phyloP scores from a whole-genome alignment of 805 yeast species.

The Wickerhamiella azymoides region DNA sequence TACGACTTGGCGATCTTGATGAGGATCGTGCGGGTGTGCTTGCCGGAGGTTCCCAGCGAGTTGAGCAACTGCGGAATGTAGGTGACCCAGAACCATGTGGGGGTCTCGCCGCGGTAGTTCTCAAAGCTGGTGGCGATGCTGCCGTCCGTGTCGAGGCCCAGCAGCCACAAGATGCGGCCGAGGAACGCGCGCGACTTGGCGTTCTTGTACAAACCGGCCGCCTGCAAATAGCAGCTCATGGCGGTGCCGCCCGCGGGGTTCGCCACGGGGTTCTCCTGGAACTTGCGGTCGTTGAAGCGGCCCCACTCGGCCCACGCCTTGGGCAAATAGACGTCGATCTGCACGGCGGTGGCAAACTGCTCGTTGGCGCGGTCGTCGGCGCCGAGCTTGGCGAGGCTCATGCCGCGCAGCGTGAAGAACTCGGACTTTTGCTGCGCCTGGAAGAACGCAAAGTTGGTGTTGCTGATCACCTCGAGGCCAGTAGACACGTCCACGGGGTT shows the following conservation, averaged over 20 bases:
- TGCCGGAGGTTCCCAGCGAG: constrained; percentile 77
- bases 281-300: constrained; percentile 74
- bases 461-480: constrained; percentile 91
- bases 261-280: constrained; percentile 70
- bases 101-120: constrained; percentile 86
- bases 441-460: constrained; percentile 89
- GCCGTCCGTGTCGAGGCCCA: constrained; percentile 72
- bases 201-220: constrained; percentile 90
- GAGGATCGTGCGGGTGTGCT: constrained; percentile 72
- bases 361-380: constrained; percentile 93
- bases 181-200: constrained; percentile 77
- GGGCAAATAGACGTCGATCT: constrained; percentile 82
- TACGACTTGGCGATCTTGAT: constrained; percentile 88
- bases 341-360: constrained; percentile 96
- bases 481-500: constrained; percentile 82
- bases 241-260: constrained; percentile 84
- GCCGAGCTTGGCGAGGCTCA: constrained; percentile 85
- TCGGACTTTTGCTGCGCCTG: constrained; percentile 98
- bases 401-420: constrained; percentile 92
- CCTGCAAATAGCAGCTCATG: constrained; percentile 88
- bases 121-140: constrained; percentile 78
- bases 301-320: constrained; percentile 99
- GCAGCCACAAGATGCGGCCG: constrained; percentile 85
- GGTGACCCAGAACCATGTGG: constrained; percentile 99
- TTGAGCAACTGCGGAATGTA: constrained; percentile 89